These are phyloP conservation scores for Suhomyces bolitotheri DNA, from an alignment of 1,139 yeast species.

Conservation along the genomic window DNA sequence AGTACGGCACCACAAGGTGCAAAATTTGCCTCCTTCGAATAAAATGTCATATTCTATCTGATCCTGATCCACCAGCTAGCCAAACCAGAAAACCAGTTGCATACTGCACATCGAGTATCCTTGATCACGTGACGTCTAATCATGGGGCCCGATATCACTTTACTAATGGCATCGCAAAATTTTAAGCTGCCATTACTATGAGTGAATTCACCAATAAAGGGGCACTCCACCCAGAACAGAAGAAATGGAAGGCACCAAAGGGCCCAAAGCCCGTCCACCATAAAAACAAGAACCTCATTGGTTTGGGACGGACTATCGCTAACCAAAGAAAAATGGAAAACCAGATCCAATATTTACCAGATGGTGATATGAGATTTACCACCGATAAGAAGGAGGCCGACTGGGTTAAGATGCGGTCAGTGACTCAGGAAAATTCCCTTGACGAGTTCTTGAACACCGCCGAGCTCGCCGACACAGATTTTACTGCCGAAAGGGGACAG, in stretches of 20 bases:
- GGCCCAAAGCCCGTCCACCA: conserved; percentile 90
- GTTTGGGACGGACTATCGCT: conserved; percentile 81
- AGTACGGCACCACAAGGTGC: no score
- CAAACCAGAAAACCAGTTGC: no score
- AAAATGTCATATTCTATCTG: no score
- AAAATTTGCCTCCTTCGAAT: no score
- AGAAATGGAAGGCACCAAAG: conserved; percentile 68
- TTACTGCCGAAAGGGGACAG: conserved; percentile 84
- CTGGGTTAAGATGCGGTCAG: conserved; percentile 90
- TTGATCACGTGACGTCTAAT: not conserved
- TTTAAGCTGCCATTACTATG: conserved; percentile 7
- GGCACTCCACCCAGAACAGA: conserved; percentile 48
- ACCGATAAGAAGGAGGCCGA: conserved; percentile 81
- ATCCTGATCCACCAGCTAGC: no score
- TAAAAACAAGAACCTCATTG: conserved; percentile 79
- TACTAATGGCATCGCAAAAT: conserved; percentile 6
- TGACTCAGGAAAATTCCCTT: conserved; percentile 89
- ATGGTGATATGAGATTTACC: conserved; percentile 81
- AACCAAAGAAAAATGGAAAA: conserved; percentile 73
- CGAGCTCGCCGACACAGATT: conserved; percentile 92
- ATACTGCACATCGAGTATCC: not conserved
- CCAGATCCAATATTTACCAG: conserved; percentile 70
- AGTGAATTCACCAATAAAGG: conserved; percentile 33
- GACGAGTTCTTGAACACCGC: conserved; percentile 96
- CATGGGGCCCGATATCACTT: conserved; percentile 5